Conservation (phyloP, 257 asterid species). For the Solanum appendiculatum region DNA sequence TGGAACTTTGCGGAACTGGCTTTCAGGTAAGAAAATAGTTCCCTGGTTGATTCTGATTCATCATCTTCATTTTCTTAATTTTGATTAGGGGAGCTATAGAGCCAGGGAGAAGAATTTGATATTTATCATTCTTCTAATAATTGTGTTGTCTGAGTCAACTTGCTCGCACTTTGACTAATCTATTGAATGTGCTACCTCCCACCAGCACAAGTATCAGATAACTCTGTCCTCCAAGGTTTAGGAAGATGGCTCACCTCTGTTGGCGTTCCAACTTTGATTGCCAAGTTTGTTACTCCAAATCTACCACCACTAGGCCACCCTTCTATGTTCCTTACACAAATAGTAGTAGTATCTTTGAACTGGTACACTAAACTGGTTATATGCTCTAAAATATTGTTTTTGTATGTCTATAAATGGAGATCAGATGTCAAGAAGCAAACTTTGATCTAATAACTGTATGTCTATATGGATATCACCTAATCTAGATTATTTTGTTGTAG, state of each 20-base stretch:
- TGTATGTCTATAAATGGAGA: neutral
- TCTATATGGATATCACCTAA: neutral
- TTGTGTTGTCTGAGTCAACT: neutral
- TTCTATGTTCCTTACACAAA: neutral
- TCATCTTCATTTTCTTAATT: neutral
- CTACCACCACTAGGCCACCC: neutral
- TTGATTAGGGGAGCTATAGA: neutral
- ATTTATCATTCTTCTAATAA: neutral
- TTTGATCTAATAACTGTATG: neutral
- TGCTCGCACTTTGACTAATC: neutral
- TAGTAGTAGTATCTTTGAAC: neutral
- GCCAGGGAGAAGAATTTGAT: neutral
- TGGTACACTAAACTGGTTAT: neutral
- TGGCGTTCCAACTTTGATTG: neutral
- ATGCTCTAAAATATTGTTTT: neutral
- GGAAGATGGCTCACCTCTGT: neutral
- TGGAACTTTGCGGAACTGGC: slow-evolving; percentile 72
- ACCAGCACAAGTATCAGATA: neutral
- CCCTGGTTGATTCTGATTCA: neutral
- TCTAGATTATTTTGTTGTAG: neutral
- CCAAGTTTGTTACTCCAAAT: neutral
- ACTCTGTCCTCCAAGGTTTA: neutral
- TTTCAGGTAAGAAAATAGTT: slow-evolving; percentile 40
- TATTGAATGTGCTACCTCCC: neutral
- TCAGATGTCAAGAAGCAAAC: neutral